phyloP scores from a whole-genome alignment of 768 basidiomycete species.

The Amanita polypyramis region DNA sequence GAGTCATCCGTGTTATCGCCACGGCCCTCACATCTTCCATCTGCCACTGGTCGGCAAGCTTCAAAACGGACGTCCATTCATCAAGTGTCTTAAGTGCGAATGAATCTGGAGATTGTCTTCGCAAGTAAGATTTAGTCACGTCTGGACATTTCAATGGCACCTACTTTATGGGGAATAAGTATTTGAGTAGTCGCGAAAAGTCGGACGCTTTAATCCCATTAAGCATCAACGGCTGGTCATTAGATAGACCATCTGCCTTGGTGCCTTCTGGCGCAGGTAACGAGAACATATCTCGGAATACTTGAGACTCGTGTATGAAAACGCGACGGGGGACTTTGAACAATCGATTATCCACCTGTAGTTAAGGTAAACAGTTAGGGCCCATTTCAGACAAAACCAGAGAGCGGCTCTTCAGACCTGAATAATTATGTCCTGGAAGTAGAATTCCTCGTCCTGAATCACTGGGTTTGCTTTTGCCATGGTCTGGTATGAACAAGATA shows the following conservation, averaged over 20 bases:
- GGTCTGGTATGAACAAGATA: background rate
- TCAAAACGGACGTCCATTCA: slow-evolving; percentile 23
- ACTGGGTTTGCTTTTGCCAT: background rate
- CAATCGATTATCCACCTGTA: slow-evolving; percentile 25
- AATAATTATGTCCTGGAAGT: background rate
- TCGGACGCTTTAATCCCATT: slow-evolving; percentile 17
- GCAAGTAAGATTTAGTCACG: background rate
- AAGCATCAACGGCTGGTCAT: slow-evolving; percentile 18
- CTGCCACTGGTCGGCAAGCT: slow-evolving; percentile 26
- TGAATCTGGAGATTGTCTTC: background rate
- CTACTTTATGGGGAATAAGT: slow-evolving; percentile 13
- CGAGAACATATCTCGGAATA: slow-evolving; percentile 24
- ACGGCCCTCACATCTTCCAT: slow-evolving; percentile 16
- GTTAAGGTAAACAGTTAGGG: background rate
- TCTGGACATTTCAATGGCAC: background rate
- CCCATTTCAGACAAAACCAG: background rate
- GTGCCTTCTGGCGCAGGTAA: slow-evolving; percentile 16
- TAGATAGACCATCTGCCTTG: slow-evolving; percentile 17
- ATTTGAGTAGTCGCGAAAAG: slow-evolving; percentile 13
- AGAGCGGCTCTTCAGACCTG: background rate
- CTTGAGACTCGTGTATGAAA: slow-evolving; percentile 22
- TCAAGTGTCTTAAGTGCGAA: slow-evolving; percentile 1
- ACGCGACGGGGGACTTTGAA: slow-evolving; percentile 29
- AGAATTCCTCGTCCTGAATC: background rate
- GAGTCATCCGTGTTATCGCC: slow-evolving; percentile 18